Conservation (phyloP, 148 eudicot species). For the Silene conica region DNA sequence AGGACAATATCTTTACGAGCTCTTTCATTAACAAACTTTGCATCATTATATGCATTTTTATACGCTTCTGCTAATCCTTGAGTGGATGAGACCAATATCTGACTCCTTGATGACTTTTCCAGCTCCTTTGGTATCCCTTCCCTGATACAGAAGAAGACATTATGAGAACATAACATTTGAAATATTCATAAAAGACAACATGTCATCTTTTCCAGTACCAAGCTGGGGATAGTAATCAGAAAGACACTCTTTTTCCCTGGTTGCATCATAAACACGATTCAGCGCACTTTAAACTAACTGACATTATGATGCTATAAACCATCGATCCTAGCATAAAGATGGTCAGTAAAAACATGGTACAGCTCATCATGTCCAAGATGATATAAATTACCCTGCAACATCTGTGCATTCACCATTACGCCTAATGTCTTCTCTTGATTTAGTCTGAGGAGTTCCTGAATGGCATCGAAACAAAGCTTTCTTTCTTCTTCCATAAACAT, state of each 20-base stretch:
- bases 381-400: conserved; percentile 44
- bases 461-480: conserved; percentile 47
- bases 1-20: too few relatives aligned
- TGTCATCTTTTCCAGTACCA: too few relatives aligned
- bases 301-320: neutral
- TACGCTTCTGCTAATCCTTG: too few relatives aligned
- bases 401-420: conserved; percentile 41
- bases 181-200: too few relatives aligned
- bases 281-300: neutral
- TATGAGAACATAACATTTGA: too few relatives aligned
- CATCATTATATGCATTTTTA: too few relatives aligned
- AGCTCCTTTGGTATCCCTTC: too few relatives aligned
- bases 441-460: conserved; percentile 44
- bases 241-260: neutral
- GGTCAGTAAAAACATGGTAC: neutral
- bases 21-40: too few relatives aligned
- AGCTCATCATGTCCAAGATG: neutral
- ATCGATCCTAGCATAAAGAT: neutral
- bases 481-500: conserved; percentile 25
- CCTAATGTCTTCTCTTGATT: conserved; percentile 42
- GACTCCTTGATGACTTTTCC: too few relatives aligned
- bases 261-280: neutral
- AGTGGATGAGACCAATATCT: too few relatives aligned
- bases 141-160: too few relatives aligned
- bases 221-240: too few relatives aligned